Evolutionary conservation across 768 basidiomycete species (phyloP), one percentile per base, ranked within the genome.

Genomic region (Xerocomus potaroensis): DNA sequence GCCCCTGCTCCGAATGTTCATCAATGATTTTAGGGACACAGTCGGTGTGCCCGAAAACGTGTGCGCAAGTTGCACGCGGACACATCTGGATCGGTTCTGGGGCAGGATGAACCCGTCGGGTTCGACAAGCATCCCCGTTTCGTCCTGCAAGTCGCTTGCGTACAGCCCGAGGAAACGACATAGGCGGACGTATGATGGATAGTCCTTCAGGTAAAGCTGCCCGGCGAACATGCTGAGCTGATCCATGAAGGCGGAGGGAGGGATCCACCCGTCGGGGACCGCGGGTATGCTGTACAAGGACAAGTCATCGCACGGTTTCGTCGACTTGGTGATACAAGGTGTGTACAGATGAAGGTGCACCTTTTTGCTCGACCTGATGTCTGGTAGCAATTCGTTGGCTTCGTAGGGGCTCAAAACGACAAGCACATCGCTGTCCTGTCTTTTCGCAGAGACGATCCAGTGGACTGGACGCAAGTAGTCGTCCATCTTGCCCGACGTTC

Each of bases 191-290:
- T 75, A 76, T 2, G 64, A 53, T 8, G 43, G 47, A 19, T 64
- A 54, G 16, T 69, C 54, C 9, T 55, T 55, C 30, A 74, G 47
- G 46, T 71, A 77, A 3, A 77, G 63, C 48, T 77, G 72, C 3
- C 74, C 76, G 12, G 74, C 71, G 50, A 70, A 74, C 30, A 75
- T 48, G 31, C 70, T 73, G 31, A 77, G 58, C 38, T 73, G 72
- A 23, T 41, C 41, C 24, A 60, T 61, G 31, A n/a, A 40, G 36
- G 3, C 44, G 27, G 6, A 45, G 33, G 2, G 57, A 45, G 57
- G 47, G 7, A 43, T 42, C 54, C 61, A 62, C 9, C 34, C 34
- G 1, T 23, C 18, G 2, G 65, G 48, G 3, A 62, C 43, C 4
- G 48, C 2, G 8, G 66, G 63, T 8, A 65, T 30, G 22, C 9